Base-by-base conservation (phyloP, 2,329 filamentous ascomycete species). In the Akanthomyces uredinophilus region DNA sequence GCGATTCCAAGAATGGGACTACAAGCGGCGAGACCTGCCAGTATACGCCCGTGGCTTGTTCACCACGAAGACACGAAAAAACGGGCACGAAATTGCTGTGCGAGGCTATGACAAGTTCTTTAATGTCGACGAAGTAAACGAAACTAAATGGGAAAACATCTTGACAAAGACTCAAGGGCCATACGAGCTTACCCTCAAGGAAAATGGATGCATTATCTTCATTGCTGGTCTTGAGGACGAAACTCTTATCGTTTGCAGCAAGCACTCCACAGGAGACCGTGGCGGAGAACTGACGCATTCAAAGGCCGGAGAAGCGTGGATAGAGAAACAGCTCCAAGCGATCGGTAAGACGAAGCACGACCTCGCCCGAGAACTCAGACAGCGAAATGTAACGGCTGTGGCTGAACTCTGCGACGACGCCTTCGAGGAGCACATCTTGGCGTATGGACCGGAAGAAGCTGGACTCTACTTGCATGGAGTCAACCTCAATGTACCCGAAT, bases 161-260 rank as follows among this genome's bases (percentile, higher is more conserved):
- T 81, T 89, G 71, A 75, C 77, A 32, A 83, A 89, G 61, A 98
- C 95, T 0, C 79, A 85, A 66, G 92, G 92, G 0, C 95, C 95
- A 0, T 99, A 98, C 69, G 95, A 99, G 76, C 79, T 99, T 61
- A 98, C 92, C 63, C 86, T 98, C 58, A 99, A 99, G 78, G 95
- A 99, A 76, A 99, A 99, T 70, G 95, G 95, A n/a, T 99, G 95
- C 75, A 99, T 99, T 75, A 97, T 99, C 68, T 99, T 99, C 78
- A 87, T 99, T 50, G 89, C 92, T 18, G 95, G 93, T 16, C 81
- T 99, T 24, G 91, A 96, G 70, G 93, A 97, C 69, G 93, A 86
- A 41, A 92, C 91, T 1, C 80, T 99, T 11, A 80, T 99, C 8
- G 93, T 99, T n/a, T 98, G 94, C 83, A 98, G 94, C 81, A 99